A percentile compares a stretch with the other conserved stretches of the same genome.
Conservation (phyloP, 1,284 basidiomycete species). For the Gymnopus androsaceus region DNA sequence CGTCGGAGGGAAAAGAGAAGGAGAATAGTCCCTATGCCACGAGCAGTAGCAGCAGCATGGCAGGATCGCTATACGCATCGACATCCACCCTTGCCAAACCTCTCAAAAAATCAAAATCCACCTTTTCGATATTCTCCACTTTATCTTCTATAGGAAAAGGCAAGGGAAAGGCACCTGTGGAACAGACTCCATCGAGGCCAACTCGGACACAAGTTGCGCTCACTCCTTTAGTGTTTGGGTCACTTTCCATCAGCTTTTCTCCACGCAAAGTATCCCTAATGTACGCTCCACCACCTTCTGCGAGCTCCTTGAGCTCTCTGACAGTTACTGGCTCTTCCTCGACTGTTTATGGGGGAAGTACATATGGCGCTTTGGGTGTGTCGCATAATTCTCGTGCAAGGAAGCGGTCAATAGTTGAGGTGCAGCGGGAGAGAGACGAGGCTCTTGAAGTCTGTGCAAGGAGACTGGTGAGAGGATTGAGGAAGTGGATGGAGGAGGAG, state of each 20-base stretch:
- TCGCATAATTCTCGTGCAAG: slow-evolving; percentile 24
- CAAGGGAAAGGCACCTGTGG: slow-evolving; percentile 14
- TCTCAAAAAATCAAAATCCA: slow-evolving; percentile 8
- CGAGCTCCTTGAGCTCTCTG: background rate
- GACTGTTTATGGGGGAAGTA: slow-evolving; percentile 16
- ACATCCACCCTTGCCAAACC: background rate
- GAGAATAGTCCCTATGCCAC: background rate
- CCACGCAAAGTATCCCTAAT: slow-evolving; percentile 59
- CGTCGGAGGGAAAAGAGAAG: background rate
- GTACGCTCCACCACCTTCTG: slow-evolving; percentile 29
- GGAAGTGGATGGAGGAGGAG: slow-evolving; percentile 12
- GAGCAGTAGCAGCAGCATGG: background rate
- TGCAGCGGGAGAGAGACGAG: slow-evolving; percentile 36
- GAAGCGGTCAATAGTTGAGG: slow-evolving; percentile 61
- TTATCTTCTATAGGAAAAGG: slow-evolving; percentile 13
- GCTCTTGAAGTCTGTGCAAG: slow-evolving; percentile 11
- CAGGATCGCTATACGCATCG: background rate
- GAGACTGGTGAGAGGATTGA: slow-evolving; percentile 12
- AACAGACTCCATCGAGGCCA: slow-evolving; percentile 14
- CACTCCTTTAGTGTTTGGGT: slow-evolving; percentile 51
- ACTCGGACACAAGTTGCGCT: slow-evolving; percentile 18
- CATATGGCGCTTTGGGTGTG: slow-evolving; percentile 20
- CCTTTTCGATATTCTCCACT: slow-evolving; percentile 1
- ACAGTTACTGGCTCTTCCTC: slow-evolving; percentile 12
- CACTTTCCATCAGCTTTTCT: slow-evolving; percentile 58